Evolutionary conservation across 139 green algal species (phyloP).

Genomic region (Micromonas pusilla): DNA sequence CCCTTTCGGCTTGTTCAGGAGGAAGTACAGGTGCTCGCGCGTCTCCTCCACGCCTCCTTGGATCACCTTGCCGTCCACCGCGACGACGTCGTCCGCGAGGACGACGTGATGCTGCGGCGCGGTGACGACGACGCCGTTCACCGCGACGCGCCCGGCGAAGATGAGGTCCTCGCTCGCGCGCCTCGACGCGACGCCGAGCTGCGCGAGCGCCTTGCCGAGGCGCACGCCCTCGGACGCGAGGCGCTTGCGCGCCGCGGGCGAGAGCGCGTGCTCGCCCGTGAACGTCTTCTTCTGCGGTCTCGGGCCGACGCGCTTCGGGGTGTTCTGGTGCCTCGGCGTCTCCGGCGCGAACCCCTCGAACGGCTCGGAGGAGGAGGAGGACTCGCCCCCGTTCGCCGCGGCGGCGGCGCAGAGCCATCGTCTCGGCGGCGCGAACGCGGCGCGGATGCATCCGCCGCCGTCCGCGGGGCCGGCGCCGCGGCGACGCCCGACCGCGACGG

Average conservation of each 20-base stretch:
- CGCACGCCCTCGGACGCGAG: not conserved
- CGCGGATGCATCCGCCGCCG: too few species aligned
- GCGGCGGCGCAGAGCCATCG: too few species aligned
- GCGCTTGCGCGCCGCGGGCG: not conserved
- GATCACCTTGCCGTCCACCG: conserved; percentile 46
- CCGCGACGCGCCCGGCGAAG: conserved; percentile 57
- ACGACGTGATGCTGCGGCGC: conserved; percentile 47
- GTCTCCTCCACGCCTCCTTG: conserved; percentile 21
- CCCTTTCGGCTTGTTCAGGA: conserved; percentile 63
- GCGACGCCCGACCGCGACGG: too few species aligned
- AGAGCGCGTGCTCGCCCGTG: not conserved
- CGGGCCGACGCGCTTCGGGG: not conserved
- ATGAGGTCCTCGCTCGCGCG: conserved; percentile 75
- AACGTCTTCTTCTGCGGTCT: not conserved
- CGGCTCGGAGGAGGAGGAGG: too few species aligned
- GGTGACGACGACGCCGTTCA: conserved; percentile 69
- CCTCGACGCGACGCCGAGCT: conserved; percentile 72
- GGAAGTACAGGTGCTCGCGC: conserved; percentile 49
- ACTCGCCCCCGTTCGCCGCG: too few species aligned
- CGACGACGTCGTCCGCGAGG: conserved; percentile 49
- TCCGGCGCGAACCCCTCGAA: not conserved
- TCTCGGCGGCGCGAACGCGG: too few species aligned
- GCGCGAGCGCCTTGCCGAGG: conserved; percentile 61
- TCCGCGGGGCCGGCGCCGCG: too few species aligned
- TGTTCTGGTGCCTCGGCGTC: not conserved